Base-by-base conservation (phyloP, 805 yeast genomes). In the Wickerhamomyces rabaulensis region DNA sequence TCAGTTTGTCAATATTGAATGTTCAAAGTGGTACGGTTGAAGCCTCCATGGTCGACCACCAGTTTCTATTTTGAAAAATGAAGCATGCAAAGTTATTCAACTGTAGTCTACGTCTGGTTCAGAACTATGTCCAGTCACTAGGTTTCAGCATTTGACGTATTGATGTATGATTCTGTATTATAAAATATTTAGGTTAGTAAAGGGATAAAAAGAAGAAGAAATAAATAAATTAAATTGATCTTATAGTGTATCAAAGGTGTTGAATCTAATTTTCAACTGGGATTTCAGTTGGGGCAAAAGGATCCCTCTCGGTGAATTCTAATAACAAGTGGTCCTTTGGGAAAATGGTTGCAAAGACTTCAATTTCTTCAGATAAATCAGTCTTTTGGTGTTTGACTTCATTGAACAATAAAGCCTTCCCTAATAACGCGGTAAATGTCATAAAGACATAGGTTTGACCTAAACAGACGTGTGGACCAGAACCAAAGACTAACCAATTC, bases 301-400 rank as follows among this genome's bases (percentile, higher is more conserved):
- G 75, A 51, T 86, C 86, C 70, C 94, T 80, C 56, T 63, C 71
- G 42, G 71, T 74, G 74, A 91, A 92, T 57, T 82, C 73, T 64
- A 94, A 70, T 54, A 87, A 79, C 63, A 95, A 80, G 66, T 94
- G 97, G 69, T 94, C 99, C 66, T 88, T 82, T 23, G 99, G 99
- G 86, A 94, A 94, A 64, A 94, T 90, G 17, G 99, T 94, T 23
- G 99, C 99, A 65, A 94, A 94, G 36, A 94, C 98, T 63, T 89
- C 87, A 62, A 94, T 90, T 62, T 89, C 83, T 71, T 94, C 99
- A 56, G 92, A 82, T 56, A 84, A 72, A 38, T 83, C 85, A 21
- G 99, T 94, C 41, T 84, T 80, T 54, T 81, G 76, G 66, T 94
- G 99, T 49, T 77, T 69, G 71, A 94, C 80, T 66, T 94, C 91